These are phyloP conservation scores for Cladobotryum mycophilum DNA, from an alignment of 2,329 filamentous ascomycete species.

Conservation along the genomic window DNA sequence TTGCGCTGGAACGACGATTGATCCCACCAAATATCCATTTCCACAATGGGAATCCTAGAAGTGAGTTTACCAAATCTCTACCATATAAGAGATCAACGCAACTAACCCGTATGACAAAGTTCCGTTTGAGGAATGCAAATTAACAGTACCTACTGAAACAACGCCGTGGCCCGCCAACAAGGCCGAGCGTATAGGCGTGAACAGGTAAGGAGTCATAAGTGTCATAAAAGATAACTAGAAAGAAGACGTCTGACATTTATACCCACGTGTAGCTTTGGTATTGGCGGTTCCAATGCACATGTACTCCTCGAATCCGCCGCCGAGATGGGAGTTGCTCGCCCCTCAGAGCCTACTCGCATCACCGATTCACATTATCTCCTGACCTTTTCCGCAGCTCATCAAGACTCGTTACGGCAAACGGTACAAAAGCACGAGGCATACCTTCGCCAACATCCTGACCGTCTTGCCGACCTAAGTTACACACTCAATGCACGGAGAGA, in stretches of 20 bases:
- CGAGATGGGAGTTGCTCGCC: constrained; percentile 5
- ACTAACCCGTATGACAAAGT: constrained; percentile 2
- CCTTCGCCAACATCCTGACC: neutral
- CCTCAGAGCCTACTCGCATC: neutral
- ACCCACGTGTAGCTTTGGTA: constrained; percentile 22
- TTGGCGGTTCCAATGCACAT: constrained; percentile 32
- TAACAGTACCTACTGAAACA: constrained; percentile 20
- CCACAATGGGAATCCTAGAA: neutral
- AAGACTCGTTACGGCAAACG: neutral
- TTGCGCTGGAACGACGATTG: constrained; percentile 21
- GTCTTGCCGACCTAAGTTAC: neutral
- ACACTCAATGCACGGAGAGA: constrained; percentile 19
- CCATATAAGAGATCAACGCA: constrained; percentile 19
- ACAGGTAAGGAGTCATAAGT: constrained; percentile 13
- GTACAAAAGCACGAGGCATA: neutral
- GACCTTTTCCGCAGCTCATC: constrained; percentile 6
- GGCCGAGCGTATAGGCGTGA: constrained; percentile 21
- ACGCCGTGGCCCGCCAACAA: constrained; percentile 21
- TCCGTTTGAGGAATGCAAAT: constrained; percentile 18
- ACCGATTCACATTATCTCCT: neutral
- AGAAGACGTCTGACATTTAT: neutral
- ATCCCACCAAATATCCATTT: constrained; percentile 23
- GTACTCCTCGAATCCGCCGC: constrained; percentile 2
- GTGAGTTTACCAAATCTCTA: constrained; percentile 15
- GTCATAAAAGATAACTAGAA: neutral